Evolutionary conservation across 2,329 filamentous ascomycete genomes (phyloP).

Genomic region (Botrytis cinerea): DNA sequence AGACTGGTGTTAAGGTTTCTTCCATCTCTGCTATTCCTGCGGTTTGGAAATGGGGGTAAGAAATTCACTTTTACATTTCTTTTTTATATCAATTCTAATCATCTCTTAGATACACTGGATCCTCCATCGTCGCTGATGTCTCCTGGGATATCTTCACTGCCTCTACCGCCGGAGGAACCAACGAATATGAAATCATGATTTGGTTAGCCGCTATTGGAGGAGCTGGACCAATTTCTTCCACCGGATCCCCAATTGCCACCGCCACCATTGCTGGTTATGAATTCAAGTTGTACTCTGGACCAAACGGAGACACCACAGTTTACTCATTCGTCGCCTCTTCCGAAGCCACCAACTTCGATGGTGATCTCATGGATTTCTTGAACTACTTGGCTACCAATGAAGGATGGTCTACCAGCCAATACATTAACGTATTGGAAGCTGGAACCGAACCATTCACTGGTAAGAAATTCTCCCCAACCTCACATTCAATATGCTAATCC

Average conservation of each 20-base stretch:
- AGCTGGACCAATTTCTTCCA: slow-evolving; percentile 57
- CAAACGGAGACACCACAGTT: slow-evolving; percentile 59
- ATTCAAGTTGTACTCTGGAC: slow-evolving; percentile 62
- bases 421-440: slow-evolving; percentile 54
- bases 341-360: slow-evolving; percentile 53
- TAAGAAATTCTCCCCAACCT: slow-evolving; percentile 23
- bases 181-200: slow-evolving; percentile 66
- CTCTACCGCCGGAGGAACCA: slow-evolving; percentile 47
- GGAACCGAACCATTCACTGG: slow-evolving; percentile 59
- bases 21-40: slow-evolving; percentile 44
- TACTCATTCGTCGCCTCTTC: slow-evolving; percentile 58
- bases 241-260: slow-evolving; percentile 54
- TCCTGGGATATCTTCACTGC: slow-evolving; percentile 63
- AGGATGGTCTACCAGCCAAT: slow-evolving; percentile 52
- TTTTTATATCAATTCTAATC: neutral
- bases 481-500: neutral
- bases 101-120: slow-evolving; percentile 48
- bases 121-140: slow-evolving; percentile 56
- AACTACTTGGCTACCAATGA: slow-evolving; percentile 54
- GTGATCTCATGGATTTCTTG: slow-evolving; percentile 59
- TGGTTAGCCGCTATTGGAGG: slow-evolving; percentile 60
- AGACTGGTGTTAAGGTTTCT: slow-evolving; percentile 40
- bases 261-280: slow-evolving; percentile 53
- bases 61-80: neutral
- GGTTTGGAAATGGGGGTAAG: slow-evolving; percentile 46